Conservation (phyloP, 129 eudicot genomes). For the Lactuca sativa region DNA sequence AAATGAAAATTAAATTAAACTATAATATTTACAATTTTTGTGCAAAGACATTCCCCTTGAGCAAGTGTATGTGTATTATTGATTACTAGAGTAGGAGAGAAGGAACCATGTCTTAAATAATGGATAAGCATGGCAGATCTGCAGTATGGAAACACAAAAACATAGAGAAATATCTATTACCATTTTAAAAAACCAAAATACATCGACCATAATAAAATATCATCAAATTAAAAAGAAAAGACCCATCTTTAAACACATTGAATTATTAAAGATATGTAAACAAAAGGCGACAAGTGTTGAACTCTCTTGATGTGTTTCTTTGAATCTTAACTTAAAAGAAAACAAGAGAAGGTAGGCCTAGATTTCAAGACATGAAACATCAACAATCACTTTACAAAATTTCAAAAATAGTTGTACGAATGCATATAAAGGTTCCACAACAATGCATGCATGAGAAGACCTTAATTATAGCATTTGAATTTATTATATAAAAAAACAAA, state of each 20-base stretch:
- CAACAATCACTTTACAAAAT: slow-evolving; percentile 7
- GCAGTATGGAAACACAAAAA: slow-evolving; percentile 23
- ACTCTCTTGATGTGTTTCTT: slow-evolving; percentile 6
- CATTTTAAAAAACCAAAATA: background rate
- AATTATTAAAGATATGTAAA: slow-evolving; percentile 16
- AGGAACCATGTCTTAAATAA: slow-evolving; percentile 16
- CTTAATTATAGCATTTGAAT: background rate
- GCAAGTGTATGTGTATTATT: slow-evolving; percentile 6
- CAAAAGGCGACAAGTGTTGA: background rate
- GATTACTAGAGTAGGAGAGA: slow-evolving; percentile 18
- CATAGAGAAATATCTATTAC: slow-evolving; percentile 11
- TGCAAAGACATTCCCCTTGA: slow-evolving; percentile 31
- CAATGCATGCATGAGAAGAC: background rate
- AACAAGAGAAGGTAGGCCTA: slow-evolving; percentile 25
- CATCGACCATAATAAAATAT: background rate
- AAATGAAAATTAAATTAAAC: too few species aligned
- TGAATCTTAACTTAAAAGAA: slow-evolving; percentile 15
- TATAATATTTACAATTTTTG: slow-evolving; percentile 3
- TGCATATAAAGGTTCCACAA: background rate
- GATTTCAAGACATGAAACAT: slow-evolving; percentile 7
- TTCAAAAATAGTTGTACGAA: background rate
- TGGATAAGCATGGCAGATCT: slow-evolving; percentile 25
- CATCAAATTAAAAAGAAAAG: background rate
- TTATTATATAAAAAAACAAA: too few species aligned
- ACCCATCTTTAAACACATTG: slow-evolving; percentile 4